Base-by-base conservation (phyloP, 2,329 filamentous ascomycete species). In the Balansia obtecta region DNA sequence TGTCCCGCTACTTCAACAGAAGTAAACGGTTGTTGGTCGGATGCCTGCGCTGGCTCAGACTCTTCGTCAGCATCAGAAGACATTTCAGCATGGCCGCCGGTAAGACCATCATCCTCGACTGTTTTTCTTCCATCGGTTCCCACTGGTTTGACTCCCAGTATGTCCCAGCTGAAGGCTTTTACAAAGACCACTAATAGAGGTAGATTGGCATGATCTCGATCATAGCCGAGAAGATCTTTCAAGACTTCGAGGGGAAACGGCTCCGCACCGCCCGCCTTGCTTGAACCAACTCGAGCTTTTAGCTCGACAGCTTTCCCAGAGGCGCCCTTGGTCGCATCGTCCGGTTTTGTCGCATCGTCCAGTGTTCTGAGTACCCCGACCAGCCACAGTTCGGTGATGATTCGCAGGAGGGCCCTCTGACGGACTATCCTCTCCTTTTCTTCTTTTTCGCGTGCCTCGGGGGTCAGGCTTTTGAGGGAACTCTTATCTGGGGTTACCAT, bases 161-260 rank as follows among this genome's bases (percentile, higher is more conserved):
- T 80, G 68, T 98, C 94, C 90, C 91, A 98, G 55, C 86, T 85
- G 61, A 97, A 98, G 16, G 87, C 84, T 70, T 96, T 98, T 57
- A 95, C 90, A 62, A 98, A 98, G 13, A 95, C 78, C 48, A 97
- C 93, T 6, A 96, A 85, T 44, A 98, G 72, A 1, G 93, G 89
- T 42, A 98, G 70, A 62, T 97, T 98, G 50, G 81, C 74, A 62
- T 97, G 93, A 58, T 98, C 91, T 50, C 89, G 82, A 64, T 98
- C 93, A 63, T 97, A 85, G 8, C 90, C 89, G 15, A 98, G 77
- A 56, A 98, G 78, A 63, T 98, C 94, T 69, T 98, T 98, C 40
- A 98, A 72, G n/a, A 97, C 91, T 65, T 98, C 93, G 18, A 98
- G 74, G 3, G 94, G 94, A 58, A 98, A 97, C 0, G 93, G 93